These are phyloP conservation scores for Globisporangium heterothallicum DNA, from an alignment of 352 stramenopile species.

Conservation along the genomic window DNA sequence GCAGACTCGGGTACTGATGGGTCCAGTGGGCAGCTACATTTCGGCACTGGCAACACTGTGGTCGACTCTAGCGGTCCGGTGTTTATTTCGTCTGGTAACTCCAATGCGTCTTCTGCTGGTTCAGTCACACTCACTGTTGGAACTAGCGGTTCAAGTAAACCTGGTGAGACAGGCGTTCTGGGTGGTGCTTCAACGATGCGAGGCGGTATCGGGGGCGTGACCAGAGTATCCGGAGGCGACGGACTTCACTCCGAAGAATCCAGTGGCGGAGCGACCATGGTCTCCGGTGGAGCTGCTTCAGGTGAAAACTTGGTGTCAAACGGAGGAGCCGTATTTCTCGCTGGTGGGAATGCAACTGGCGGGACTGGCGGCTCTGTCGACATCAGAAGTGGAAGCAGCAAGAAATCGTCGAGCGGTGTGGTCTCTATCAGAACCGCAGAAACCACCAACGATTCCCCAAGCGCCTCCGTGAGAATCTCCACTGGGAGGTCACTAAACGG, in stretches of 20 bases:
- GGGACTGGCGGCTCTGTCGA: constrained; percentile 38
- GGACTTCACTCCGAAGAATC: constrained; percentile 28
- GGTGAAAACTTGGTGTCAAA: constrained; percentile 27
- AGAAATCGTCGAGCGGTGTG: constrained; percentile 23
- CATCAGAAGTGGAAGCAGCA: constrained; percentile 40
- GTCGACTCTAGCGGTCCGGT: constrained; percentile 35
- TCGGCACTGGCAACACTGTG: constrained; percentile 45
- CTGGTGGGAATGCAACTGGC: constrained; percentile 36
- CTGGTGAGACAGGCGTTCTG: constrained; percentile 20
- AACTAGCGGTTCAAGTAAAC: constrained; percentile 17
- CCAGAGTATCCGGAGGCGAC: constrained; percentile 27
- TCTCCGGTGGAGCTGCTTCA: constrained; percentile 34
- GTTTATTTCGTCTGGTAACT: constrained; percentile 32
- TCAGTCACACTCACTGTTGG: constrained; percentile 39
- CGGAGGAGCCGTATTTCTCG: constrained; percentile 33
- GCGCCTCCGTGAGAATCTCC: constrained; percentile 2
- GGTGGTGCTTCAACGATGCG: constrained; percentile 29
- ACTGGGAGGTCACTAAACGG: not conserved
- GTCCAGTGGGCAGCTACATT: constrained; percentile 42
- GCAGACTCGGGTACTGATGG: constrained; percentile 25
- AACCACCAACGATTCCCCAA: not conserved
- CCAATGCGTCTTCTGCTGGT: constrained; percentile 29
- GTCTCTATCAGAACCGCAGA: constrained; percentile 13
- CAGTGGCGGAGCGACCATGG: constrained; percentile 31
- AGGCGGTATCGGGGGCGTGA: constrained; percentile 19